Percentiles rank a stretch among this genome's conserved stretches.
These are phyloP conservation scores for Populus tremula DNA, from an alignment of 345 rosid species.

Conservation along the genomic window DNA sequence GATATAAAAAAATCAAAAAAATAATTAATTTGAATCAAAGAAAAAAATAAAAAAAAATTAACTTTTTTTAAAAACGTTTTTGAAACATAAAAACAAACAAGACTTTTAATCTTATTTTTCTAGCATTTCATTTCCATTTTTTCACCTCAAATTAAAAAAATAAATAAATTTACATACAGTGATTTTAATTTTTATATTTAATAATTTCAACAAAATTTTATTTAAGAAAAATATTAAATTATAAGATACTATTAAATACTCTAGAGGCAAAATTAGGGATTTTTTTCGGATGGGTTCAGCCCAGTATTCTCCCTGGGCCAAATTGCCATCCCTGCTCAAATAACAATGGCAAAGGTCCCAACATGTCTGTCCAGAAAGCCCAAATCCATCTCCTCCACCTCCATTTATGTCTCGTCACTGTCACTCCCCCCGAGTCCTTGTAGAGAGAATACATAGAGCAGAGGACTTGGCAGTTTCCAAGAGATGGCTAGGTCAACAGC, in stretches of 20 bases:
- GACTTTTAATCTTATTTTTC: no score
- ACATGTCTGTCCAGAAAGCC: not conserved
- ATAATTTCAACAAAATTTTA: not conserved
- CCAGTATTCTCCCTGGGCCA: not conserved
- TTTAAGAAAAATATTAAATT: not conserved
- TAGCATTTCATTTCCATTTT: no score
- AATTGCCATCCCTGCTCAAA: not conserved
- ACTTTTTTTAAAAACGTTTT: no score
- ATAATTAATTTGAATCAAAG: no score
- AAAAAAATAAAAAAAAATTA: no score
- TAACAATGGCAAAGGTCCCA: not conserved
- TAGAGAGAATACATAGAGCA: not conserved
- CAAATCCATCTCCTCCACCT: not conserved
- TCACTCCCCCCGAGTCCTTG: no score
- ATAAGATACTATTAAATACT: not conserved
- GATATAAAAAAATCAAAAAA: no score
- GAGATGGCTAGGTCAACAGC: conserved; percentile 8
- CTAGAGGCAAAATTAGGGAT: not conserved
- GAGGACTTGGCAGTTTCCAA: not conserved
- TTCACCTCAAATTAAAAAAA: no score
- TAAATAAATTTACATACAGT: not conserved
- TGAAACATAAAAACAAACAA: no score
- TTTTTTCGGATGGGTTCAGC: not conserved
- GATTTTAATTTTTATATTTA: not conserved
- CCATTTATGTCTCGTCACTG: not conserved